phyloP scores from a whole-genome alignment of 2,329 filamentous ascomycete species.

The Amesomyces nigricolor region DNA sequence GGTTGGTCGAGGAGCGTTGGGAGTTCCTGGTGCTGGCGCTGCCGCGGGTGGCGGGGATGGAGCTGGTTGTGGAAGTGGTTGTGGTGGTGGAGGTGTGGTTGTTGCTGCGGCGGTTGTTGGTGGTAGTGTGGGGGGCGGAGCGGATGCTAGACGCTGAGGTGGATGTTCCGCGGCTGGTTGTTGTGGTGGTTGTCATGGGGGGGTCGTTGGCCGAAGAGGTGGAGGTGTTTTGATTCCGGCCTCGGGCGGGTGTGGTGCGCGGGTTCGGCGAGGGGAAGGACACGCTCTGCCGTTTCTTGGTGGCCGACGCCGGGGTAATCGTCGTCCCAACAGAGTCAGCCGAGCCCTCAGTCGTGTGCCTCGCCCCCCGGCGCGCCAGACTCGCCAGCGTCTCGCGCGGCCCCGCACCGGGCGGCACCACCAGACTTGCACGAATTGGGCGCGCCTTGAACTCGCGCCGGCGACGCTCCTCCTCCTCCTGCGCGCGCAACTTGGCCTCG shows the following conservation, averaged over 20 bases:
- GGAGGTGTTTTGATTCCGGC: too few species aligned
- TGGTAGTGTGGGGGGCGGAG: not conserved
- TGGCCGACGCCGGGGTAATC: constrained; percentile 6
- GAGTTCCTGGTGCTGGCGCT: constrained; percentile 22
- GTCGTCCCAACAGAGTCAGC: constrained; percentile 27
- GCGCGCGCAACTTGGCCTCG: constrained; percentile 48
- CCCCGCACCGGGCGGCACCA: constrained; percentile 31
- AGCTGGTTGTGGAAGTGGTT: not conserved
- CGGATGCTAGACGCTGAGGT: not conserved
- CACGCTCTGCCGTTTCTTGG: constrained; percentile 29
- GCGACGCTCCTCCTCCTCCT: constrained; percentile 56
- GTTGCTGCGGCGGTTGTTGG: not conserved
- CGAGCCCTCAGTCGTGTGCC: constrained; percentile 8
- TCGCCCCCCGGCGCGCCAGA: constrained; percentile 40
- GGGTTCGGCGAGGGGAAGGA: too few species aligned
- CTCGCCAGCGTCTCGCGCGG: constrained; percentile 56
- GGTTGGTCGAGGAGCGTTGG: not conserved
- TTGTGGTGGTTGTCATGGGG: too few species aligned
- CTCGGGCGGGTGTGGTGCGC: too few species aligned
- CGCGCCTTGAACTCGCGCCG: constrained; percentile 60
- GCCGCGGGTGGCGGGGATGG: constrained; percentile 21
- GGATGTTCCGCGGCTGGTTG: too few species aligned
- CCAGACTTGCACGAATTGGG: constrained; percentile 45
- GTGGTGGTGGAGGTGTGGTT: not conserved
- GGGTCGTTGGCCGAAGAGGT: too few species aligned